These are phyloP conservation scores for Acacia concinna DNA, from an alignment of 331 rosid genomes.

Conservation along the genomic window DNA sequence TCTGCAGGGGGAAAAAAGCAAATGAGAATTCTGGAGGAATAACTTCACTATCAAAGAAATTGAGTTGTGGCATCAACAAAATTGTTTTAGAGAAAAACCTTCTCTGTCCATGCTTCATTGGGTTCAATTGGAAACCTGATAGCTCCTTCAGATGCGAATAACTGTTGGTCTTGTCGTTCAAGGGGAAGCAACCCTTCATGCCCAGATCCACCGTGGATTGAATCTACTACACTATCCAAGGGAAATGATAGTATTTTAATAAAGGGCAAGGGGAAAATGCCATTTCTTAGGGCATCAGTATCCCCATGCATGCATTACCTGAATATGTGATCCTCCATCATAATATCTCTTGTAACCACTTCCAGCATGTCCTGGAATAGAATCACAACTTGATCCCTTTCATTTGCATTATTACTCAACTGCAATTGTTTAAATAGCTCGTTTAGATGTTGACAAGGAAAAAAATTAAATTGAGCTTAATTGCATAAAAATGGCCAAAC, in stretches of 20 bases:
- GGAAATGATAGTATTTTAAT: slow-evolving; percentile 23
- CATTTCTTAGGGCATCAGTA: not conserved
- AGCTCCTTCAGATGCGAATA: slow-evolving; percentile 95
- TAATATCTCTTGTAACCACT: slow-evolving; percentile 87
- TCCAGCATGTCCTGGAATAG: slow-evolving; percentile 98
- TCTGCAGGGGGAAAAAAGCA: slow-evolving; percentile 45
- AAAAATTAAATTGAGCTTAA: not conserved
- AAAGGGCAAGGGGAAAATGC: not conserved
- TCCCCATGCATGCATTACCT: slow-evolving; percentile 48
- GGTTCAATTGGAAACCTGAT: slow-evolving; percentile 81
- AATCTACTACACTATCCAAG: slow-evolving; percentile 62
- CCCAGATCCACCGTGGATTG: slow-evolving; percentile 64
- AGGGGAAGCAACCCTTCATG: slow-evolving; percentile 72
- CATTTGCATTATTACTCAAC: slow-evolving; percentile 66
- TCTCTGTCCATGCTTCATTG: slow-evolving; percentile 95
- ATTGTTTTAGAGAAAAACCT: slow-evolving; percentile 50
- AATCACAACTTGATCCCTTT: slow-evolving; percentile 84
- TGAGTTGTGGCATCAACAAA: not conserved
- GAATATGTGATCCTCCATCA: slow-evolving; percentile 69
- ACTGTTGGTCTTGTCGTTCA: slow-evolving; percentile 74
- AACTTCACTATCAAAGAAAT: slow-evolving; percentile 1
- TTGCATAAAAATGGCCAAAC: not conserved
- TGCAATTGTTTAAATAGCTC: slow-evolving; percentile 41
- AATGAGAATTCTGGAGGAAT: slow-evolving; percentile 10
- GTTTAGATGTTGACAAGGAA: slow-evolving; percentile 28